Evolutionary conservation across 768 basidiomycete species (phyloP).

Genomic region (Paxillus rubicundulus): DNA sequence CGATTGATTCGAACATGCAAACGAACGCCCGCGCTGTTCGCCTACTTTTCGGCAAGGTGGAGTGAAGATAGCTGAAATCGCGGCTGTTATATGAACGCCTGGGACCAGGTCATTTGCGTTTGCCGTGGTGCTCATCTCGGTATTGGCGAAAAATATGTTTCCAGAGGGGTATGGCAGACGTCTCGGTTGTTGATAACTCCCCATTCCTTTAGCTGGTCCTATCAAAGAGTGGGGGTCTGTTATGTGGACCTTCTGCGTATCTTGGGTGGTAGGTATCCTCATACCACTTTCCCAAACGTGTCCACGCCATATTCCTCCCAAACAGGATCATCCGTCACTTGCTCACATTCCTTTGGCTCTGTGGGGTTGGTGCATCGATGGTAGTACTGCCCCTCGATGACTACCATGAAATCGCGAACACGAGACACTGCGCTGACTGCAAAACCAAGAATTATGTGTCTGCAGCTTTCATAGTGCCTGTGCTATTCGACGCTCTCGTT

Average conservation of each 20-base stretch:
- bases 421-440: slow-evolving; percentile 31
- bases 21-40: slow-evolving; percentile 16
- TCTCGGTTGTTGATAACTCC: background rate
- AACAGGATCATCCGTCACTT: slow-evolving; percentile 16
- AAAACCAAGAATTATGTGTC: slow-evolving; percentile 22
- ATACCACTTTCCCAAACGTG: slow-evolving; percentile 38
- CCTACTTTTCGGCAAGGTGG: slow-evolving; percentile 25
- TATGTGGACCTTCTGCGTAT: slow-evolving; percentile 11
- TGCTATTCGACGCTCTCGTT: slow-evolving; percentile 34
- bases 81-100: slow-evolving; percentile 3
- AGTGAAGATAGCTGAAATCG: background rate
- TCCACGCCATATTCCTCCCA: slow-evolving; percentile 34
- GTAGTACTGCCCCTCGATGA: slow-evolving; percentile 23
- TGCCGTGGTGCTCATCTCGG: slow-evolving; percentile 14
- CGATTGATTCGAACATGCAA: slow-evolving; percentile 14
- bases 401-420: slow-evolving; percentile 31
- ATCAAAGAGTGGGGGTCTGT: slow-evolving; percentile 18
- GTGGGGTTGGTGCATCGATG: slow-evolving; percentile 23
- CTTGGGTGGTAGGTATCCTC: slow-evolving; percentile 29
- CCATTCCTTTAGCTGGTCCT: slow-evolving; percentile 18
- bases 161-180: background rate
- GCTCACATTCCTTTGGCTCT: slow-evolving; percentile 35
- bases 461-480: slow-evolving; percentile 27
- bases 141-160: slow-evolving; percentile 19
- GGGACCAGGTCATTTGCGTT: slow-evolving; percentile 17